These are phyloP conservation scores for Raphanus raphanistrum DNA, from an alignment of 345 rosid genomes.

Conservation along the genomic window DNA sequence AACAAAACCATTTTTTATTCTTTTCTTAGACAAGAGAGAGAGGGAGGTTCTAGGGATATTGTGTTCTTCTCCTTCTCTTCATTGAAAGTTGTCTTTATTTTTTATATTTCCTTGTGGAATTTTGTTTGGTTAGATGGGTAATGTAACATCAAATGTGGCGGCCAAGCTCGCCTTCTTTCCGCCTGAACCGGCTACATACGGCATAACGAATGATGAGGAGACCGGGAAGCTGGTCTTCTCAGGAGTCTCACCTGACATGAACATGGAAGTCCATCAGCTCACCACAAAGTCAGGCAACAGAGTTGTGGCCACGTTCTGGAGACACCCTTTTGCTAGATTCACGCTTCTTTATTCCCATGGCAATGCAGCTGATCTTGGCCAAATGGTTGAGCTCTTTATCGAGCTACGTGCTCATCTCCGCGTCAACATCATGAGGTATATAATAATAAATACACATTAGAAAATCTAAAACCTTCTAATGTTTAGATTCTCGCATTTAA, in stretches of 20 bases:
- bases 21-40: constrained; percentile 24
- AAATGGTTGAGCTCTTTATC: constrained; percentile 91
- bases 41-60: constrained; percentile 23
- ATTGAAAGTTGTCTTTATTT: background rate
- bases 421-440: constrained; percentile 87
- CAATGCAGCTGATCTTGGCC: constrained; percentile 97
- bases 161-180: constrained; percentile 98
- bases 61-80: constrained; percentile 22
- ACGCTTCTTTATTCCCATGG: constrained; percentile 95
- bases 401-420: constrained; percentile 96
- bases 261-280: constrained; percentile 75
- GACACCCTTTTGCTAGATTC: constrained; percentile 86
- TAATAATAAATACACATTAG: background rate
- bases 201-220: constrained; percentile 54
- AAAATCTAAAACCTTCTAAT: background rate
- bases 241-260: constrained; percentile 74
- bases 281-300: constrained; percentile 77
- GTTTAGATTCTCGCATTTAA: constrained; percentile 20
- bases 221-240: constrained; percentile 65
- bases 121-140: constrained; percentile 61
- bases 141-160: constrained; percentile 90
- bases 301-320: constrained; percentile 92
- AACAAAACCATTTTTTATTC: constrained; percentile 1
- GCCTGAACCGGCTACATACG: constrained; percentile 93
- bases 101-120: background rate